phyloP scores from a whole-genome alignment of 1,139 yeast species.

The Eremothecium cymbalariae region DNA sequence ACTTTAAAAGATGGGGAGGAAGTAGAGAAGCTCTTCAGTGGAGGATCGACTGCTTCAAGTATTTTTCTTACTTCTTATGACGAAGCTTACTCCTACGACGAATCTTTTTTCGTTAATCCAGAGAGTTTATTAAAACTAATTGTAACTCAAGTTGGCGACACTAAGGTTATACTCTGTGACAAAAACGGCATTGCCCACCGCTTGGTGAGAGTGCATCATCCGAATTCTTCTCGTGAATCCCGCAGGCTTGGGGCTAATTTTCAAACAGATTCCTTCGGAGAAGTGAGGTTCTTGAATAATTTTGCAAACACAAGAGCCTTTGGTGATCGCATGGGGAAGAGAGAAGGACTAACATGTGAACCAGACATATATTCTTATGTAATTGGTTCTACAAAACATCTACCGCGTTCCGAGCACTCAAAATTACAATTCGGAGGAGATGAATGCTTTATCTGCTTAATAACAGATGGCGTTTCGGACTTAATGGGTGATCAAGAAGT shows the following conservation, averaged over 20 bases:
- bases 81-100: slow-evolving; percentile 26
- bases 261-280: slow-evolving; percentile 89
- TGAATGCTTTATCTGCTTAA: slow-evolving; percentile 69
- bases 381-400: slow-evolving; percentile 28
- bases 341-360: slow-evolving; percentile 82
- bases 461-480: slow-evolving; percentile 84
- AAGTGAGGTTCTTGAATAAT: slow-evolving; percentile 64
- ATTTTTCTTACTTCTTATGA: slow-evolving; percentile 41
- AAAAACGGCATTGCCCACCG: slow-evolving; percentile 69
- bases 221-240: slow-evolving; percentile 73
- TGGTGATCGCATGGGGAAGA: slow-evolving; percentile 77
- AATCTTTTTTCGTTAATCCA: slow-evolving; percentile 56
- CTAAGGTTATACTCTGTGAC: slow-evolving; percentile 77
- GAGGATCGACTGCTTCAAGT: slow-evolving; percentile 85
- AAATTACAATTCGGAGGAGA: slow-evolving; percentile 54
- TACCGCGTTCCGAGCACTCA: slow-evolving; percentile 31
- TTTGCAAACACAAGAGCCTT: slow-evolving; percentile 90
- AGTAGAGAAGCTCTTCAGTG: slow-evolving; percentile 29
- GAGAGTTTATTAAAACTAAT: slow-evolving; percentile 61
- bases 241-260: slow-evolving; percentile 58
- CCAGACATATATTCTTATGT: slow-evolving; percentile 69
- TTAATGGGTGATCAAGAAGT: slow-evolving; percentile 81
- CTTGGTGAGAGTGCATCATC: slow-evolving; percentile 77
- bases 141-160: slow-evolving; percentile 92
- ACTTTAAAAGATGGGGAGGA: slow-evolving; percentile 25